These are phyloP conservation scores for Pulveroboletus sp. DNA, from an alignment of 768 basidiomycete genomes.

Conservation along the genomic window DNA sequence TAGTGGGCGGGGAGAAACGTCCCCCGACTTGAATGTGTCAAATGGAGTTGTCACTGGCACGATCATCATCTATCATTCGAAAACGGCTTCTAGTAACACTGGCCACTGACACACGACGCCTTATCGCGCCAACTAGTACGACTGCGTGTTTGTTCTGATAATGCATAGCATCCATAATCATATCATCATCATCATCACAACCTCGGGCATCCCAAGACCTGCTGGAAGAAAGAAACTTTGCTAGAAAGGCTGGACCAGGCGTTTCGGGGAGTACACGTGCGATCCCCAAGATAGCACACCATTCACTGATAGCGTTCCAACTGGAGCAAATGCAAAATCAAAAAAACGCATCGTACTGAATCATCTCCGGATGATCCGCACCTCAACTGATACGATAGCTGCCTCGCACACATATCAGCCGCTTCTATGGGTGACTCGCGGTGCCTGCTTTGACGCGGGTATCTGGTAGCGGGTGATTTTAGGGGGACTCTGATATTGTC, in stretches of 20 bases:
- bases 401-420: constrained; percentile 12
- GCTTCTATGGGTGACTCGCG: constrained; percentile 6
- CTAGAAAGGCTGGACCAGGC: constrained; percentile 13
- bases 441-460: constrained; percentile 4
- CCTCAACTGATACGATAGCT: constrained; percentile 19
- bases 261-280: constrained; percentile 11
- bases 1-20: no score
- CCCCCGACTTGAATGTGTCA: no score
- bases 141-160: no score
- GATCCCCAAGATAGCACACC: constrained; percentile 22
- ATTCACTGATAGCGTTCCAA: constrained; percentile 20
- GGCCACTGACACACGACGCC: no score
- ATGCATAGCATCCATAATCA: no score
- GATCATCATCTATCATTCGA: no score
- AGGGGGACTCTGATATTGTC: not conserved
- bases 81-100: no score
- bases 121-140: no score
- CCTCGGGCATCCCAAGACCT: constrained; percentile 3
- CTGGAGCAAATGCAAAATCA: constrained; percentile 26
- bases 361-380: constrained; percentile 27
- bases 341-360: constrained; percentile 12
- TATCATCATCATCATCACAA: not conserved
- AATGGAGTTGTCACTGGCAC: no score
- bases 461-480: constrained; percentile 21
- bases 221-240: constrained; percentile 7